phyloP scores from a whole-genome alignment of 2,329 filamentous ascomycete species.

The Leptographium wingfieldii region DNA sequence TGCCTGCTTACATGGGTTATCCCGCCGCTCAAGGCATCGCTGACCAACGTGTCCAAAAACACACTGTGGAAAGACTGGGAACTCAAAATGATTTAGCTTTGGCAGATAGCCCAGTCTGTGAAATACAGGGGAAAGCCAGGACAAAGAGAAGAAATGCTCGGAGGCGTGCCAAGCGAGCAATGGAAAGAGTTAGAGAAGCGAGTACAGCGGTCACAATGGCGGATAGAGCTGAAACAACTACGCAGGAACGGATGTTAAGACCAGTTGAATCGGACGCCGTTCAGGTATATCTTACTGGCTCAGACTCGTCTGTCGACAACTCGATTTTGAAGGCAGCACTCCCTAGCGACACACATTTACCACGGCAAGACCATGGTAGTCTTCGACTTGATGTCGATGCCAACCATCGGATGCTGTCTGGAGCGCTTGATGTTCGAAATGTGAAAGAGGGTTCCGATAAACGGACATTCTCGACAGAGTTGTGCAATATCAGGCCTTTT shows the following conservation, averaged over 20 bases:
- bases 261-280: background rate
- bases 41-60: background rate
- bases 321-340: background rate
- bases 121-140: constrained; percentile 18
- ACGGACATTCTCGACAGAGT: background rate
- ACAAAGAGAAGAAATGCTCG: constrained; percentile 42
- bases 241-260: background rate
- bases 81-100: background rate
- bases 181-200: background rate
- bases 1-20: background rate
- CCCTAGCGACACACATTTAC: background rate
- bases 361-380: constrained; percentile 10
- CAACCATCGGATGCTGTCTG: constrained; percentile 56
- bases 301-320: background rate
- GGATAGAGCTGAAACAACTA: background rate
- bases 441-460: constrained; percentile 59
- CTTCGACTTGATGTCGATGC: constrained; percentile 39
- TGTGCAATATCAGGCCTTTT: background rate
- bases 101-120: background rate
- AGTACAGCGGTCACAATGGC: background rate
- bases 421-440: constrained; percentile 55
- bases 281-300: background rate
- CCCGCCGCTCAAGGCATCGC: background rate
- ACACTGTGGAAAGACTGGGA: background rate
- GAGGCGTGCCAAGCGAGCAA: constrained; percentile 26